Base-by-base conservation (phyloP, 176 grass and related monocot species). In the Oryza nivara region DNA sequence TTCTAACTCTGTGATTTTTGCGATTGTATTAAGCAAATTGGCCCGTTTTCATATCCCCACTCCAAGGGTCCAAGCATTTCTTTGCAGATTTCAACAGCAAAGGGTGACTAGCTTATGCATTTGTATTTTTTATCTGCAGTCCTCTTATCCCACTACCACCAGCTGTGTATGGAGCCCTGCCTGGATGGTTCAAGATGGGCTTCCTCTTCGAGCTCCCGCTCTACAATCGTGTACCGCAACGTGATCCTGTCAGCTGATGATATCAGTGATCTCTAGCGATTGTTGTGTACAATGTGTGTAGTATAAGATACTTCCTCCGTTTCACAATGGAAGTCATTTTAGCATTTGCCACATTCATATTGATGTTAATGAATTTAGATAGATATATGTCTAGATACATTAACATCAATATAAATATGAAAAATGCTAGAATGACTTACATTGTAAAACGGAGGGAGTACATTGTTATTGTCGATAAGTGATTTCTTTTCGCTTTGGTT, bases 201-300 rank as follows among this genome's bases (percentile, higher is more conserved):
- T 95, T 98, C 78, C 93, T 98, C 61, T 86, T 95, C 13, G 96
- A 98, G 89, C 87, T 98, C 0, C 93, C 91, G 41, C 91, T 98
- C 70, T 98, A 98, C 85, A 95, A 87, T 73, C 91, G 69, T 84
- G 93, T 80, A 2, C 89, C 84, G 2, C 48, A 38, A 30, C n/a
- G 51, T 83, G 64, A 79, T 73, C 84, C 47, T 34, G 52, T 64
- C 20, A 69, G 79, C 72, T 83, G 61, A 90, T 73, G 72, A 73
- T 76, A 20, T 54, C 44, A 38, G 36, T 0, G 73, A 48, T 72
- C 65, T 67, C 56, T 11, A 77, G 67, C 56, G 22, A 78, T 56
- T 60, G 46, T 90, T 60, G 46, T 86, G 88, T 69, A 79, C 77
- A 25, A 17, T 61, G 41, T 68, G 12, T 73, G 70, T 1, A n/a